Conservation (phyloP, 2,329 filamentous ascomycete genomes). For the Xylaria sp. region DNA sequence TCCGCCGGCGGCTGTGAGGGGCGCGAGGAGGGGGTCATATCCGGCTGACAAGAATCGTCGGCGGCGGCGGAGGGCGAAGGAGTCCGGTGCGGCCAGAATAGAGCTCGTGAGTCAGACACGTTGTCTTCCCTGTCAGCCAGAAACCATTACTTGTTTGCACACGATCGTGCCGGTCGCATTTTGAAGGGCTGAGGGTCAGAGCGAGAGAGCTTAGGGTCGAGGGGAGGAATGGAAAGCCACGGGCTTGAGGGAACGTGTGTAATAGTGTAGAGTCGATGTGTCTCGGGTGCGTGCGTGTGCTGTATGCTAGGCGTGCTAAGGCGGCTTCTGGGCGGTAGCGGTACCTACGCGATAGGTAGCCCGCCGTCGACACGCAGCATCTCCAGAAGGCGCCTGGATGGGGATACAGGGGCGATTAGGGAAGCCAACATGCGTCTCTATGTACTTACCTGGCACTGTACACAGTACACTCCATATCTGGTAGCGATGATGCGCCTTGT, state of each 20-base stretch:
- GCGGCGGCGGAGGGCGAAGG: conserved; percentile 5
- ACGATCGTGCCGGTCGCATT: conserved; percentile 34
- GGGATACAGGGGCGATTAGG: background rate
- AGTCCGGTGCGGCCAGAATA: conserved; percentile 24
- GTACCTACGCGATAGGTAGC: background rate
- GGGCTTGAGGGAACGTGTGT: background rate
- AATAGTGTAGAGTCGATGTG: background rate
- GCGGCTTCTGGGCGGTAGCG: background rate
- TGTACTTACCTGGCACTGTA: background rate
- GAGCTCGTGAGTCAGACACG: conserved; percentile 24
- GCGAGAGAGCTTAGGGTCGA: conserved; percentile 3
- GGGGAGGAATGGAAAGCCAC: conserved; percentile 10
- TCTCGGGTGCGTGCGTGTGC: conserved; percentile 11
- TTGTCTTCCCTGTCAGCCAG: conserved; percentile 26
- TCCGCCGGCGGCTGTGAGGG: conserved; percentile 46
- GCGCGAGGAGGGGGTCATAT: conserved; percentile 48
- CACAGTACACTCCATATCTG: background rate
- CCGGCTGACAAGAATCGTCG: conserved; percentile 36
- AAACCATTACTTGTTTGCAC: conserved; percentile 32
- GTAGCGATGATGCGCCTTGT: conserved; percentile 18
- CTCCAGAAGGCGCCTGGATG: background rate
- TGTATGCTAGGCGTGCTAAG: background rate
- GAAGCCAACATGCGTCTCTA: background rate
- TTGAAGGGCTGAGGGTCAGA: conserved; percentile 19
- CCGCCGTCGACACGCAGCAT: background rate